Percentiles rank a stretch among this genome's conserved stretches.
These are phyloP conservation scores for Colletotrichum godetiae DNA, from an alignment of 2,329 filamentous ascomycete genomes.

Conservation along the genomic window DNA sequence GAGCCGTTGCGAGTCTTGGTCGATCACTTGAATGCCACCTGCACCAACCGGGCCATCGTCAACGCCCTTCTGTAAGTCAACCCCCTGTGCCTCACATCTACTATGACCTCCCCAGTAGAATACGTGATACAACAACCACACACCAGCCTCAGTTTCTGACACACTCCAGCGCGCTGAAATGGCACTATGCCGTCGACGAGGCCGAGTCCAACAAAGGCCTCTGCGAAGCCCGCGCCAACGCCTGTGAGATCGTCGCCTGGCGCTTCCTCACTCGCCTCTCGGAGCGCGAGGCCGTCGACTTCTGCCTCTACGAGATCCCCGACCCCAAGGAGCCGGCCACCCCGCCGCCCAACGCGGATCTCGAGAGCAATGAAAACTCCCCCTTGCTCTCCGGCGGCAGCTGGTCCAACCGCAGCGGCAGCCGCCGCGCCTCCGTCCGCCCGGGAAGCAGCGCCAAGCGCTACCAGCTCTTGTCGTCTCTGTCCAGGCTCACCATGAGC, in stretches of 20 bases:
- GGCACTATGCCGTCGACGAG: slow-evolving; percentile 74
- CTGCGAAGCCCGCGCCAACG: slow-evolving; percentile 75
- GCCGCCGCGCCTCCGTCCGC: slow-evolving; percentile 37
- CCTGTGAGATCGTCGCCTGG: slow-evolving; percentile 86
- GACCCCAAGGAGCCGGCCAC: slow-evolving; percentile 44
- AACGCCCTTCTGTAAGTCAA: slow-evolving; percentile 76
- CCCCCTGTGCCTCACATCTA: neutral
- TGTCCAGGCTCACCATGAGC: slow-evolving; percentile 66
- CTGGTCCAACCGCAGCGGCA: slow-evolving; percentile 37
- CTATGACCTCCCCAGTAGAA: neutral
- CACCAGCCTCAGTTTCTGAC: neutral
- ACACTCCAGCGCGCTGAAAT: slow-evolving; percentile 73
- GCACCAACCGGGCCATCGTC: slow-evolving; percentile 76
- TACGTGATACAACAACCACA: neutral
- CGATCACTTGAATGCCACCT: slow-evolving; percentile 70
- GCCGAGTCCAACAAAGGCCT: slow-evolving; percentile 70
- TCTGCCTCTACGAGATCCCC: slow-evolving; percentile 79
- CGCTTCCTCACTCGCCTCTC: slow-evolving; percentile 78
- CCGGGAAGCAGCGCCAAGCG: slow-evolving; percentile 57
- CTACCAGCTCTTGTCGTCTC: slow-evolving; percentile 62
- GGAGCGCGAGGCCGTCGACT: slow-evolving; percentile 79
- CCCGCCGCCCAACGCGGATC: slow-evolving; percentile 42
- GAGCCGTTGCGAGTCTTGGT: slow-evolving; percentile 69
- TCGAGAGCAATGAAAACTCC: slow-evolving; percentile 60
- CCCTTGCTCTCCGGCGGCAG: slow-evolving; percentile 55